These are phyloP conservation scores for Chytridium lagenaria DNA, from an alignment of 371 early-diverging fungal species.

Conservation along the genomic window DNA sequence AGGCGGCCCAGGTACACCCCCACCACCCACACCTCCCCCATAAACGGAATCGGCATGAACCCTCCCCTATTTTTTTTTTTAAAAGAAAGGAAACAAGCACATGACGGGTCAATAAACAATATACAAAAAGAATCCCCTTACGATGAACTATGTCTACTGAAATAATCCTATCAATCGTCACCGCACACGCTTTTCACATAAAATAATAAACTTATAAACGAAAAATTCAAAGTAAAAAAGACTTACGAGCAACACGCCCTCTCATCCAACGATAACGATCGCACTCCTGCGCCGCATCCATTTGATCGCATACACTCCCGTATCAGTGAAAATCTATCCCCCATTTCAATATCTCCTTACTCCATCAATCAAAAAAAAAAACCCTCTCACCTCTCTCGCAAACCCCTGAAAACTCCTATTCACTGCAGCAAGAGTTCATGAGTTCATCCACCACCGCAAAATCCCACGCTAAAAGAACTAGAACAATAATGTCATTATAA, in stretches of 20 bases:
- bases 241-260: constrained; percentile 79
- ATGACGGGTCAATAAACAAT: background rate
- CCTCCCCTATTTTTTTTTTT: constrained; percentile 27
- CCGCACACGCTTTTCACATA: constrained; percentile 66
- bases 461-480: constrained; percentile 74
- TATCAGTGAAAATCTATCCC: constrained; percentile 81
- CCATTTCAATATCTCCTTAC: background rate
- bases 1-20: background rate
- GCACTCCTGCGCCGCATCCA: constrained; percentile 58
- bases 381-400: constrained; percentile 65
- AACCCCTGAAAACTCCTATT: constrained; percentile 86
- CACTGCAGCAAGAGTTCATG: constrained; percentile 66
- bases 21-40: constrained; percentile 28
- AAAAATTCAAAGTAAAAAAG: constrained; percentile 8
- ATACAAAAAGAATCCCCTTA: constrained; percentile 27
- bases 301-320: constrained; percentile 82
- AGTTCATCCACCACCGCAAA: constrained; percentile 74
- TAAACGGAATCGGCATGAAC: constrained; percentile 41
- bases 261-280: constrained; percentile 78
- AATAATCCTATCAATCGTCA: constrained; percentile 92
- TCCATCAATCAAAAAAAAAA: constrained; percentile 39
- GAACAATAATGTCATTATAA: constrained; percentile 71
- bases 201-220: constrained; percentile 67
- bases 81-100: background rate
- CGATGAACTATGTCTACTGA: constrained; percentile 79